Conservation (phyloP, 2,329 filamentous ascomycete species). For the Fusarium sp. region DNA sequence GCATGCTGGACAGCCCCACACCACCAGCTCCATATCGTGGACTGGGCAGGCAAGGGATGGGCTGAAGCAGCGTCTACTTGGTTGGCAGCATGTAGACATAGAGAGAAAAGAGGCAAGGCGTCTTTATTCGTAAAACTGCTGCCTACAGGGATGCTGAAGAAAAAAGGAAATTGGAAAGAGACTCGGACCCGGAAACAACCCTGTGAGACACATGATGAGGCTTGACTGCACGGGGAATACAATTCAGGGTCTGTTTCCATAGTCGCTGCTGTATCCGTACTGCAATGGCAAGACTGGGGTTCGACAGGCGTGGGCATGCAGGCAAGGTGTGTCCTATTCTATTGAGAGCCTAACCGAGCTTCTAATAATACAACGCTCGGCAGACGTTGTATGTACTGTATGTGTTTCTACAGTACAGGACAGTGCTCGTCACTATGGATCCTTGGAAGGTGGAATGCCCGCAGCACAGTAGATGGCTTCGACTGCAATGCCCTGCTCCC, state of each 20-base stretch:
- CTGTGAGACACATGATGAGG: constrained; percentile 10
- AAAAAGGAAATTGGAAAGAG: constrained; percentile 20
- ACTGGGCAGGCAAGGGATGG: not conserved
- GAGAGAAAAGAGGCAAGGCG: not conserved
- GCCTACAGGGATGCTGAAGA: constrained; percentile 8
- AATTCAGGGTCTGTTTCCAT: not conserved
- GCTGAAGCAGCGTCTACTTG: not conserved
- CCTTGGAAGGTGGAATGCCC: constrained; percentile 8
- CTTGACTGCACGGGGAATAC: constrained; percentile 6
- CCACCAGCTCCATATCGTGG: constrained; percentile 6
- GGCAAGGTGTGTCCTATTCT: constrained; percentile 13
- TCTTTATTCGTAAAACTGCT: not conserved
- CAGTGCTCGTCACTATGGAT: not conserved
- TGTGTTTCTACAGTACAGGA: constrained; percentile 5
- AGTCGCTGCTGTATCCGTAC: not conserved
- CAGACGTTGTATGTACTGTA: not conserved
- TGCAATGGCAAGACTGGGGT: not conserved
- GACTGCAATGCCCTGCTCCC: constrained; percentile 2
- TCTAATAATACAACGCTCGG: constrained; percentile 25
- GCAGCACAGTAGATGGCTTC: not conserved
- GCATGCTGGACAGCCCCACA: constrained; percentile 11
- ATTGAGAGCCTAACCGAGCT: constrained; percentile 1
- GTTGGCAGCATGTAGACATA: not conserved
- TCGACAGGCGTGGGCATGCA: not conserved
- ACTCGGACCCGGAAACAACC: not conserved